Evolutionary conservation across 2,329 filamentous ascomycete species (phyloP).

Genomic region (Chrysoporthe austroafricana): DNA sequence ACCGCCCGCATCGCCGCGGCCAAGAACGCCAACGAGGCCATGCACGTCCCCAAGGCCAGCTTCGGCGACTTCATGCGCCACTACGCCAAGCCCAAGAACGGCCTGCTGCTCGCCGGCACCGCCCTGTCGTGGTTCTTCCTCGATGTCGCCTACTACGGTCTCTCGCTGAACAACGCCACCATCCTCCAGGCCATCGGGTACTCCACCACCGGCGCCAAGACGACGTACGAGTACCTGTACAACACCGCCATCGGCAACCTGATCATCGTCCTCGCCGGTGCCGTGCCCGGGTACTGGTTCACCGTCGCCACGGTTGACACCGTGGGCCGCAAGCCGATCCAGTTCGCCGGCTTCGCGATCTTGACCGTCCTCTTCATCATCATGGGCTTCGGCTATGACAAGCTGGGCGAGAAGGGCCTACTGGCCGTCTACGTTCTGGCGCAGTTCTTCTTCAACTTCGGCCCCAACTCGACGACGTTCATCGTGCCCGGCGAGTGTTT

Average conservation of each 20-base stretch:
- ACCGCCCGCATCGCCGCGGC: constrained; percentile 64
- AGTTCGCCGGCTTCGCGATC: constrained; percentile 65
- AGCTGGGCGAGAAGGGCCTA: constrained; percentile 55
- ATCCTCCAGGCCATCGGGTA: constrained; percentile 76
- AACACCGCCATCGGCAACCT: constrained; percentile 79
- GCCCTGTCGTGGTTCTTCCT: constrained; percentile 85
- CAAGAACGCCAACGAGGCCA: constrained; percentile 54
- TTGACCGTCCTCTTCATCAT: constrained; percentile 64
- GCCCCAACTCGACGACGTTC: constrained; percentile 61
- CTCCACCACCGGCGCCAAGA: constrained; percentile 45
- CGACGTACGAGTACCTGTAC: constrained; percentile 66
- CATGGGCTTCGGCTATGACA: constrained; percentile 66
- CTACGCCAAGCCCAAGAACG: constrained; percentile 73
- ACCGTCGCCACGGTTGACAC: constrained; percentile 72
- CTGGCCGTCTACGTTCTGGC: constrained; percentile 59
- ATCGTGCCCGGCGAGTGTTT: constrained; percentile 61
- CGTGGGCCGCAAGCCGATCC: constrained; percentile 77
- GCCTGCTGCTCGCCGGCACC: constrained; percentile 66
- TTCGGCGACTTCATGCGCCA: constrained; percentile 73
- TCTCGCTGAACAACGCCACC: constrained; percentile 76
- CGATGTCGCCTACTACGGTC: constrained; percentile 64
- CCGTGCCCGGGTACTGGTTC: constrained; percentile 83
- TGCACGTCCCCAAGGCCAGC: constrained; percentile 71
- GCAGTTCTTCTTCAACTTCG: constrained; percentile 65
- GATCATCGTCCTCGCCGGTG: constrained; percentile 77